Evolutionary conservation across 306 rosid genomes (phyloP), one percentile per base, ranked within the genome.

Genomic region (Ochetophila trinervis): DNA sequence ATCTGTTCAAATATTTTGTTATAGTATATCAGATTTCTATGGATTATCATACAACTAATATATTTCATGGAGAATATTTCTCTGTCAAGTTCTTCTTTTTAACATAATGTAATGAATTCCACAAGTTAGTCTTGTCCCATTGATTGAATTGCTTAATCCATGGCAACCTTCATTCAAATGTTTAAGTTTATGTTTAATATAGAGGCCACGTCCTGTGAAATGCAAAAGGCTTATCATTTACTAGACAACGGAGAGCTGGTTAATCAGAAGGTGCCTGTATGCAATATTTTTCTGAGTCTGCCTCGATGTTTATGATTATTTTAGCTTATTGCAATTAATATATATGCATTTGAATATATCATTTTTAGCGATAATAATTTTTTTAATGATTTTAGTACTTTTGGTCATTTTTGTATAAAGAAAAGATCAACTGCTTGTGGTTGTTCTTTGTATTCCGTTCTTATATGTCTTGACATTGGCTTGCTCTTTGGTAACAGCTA

Each of bases 401-500:
- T 40, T 40, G 45, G 45, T 40, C 45, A 40, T 40, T 40, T 56
- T 67, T 19, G 45, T 13, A 6, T n/a, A 23, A 4, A 16, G 9
- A 45, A 44, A 40, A 42, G 2, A 1, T 2, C 32, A 27, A 3
- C 15, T 9, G 12, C 10, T 1, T 40, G 12, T 40, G 45, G 15
- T 40, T 40, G 45, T 8, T 10, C 45, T 40, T 36, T 10, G 48
- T 57, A 68, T 4, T 19, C 32, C 32, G 32, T 49, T 6, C 20
- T 24, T 57, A 30, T 9, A 48, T 48, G 11, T 27, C 6, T 36
- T 70, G 53, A 60, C 53, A 51, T 40, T 12, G 35, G 21, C 10
- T 21, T 60, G 14, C 62, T 70, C 68, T 60, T 20, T 0, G 3
- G 22, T 13, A 51, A 70, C 67, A 70, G 74, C 54, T 70, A 70